Evolutionary conservation across 192 early-diverging fungal genomes (phyloP), one percentile per base, ranked within the genome.

Genomic region (Paraglomus brasilianum): DNA sequence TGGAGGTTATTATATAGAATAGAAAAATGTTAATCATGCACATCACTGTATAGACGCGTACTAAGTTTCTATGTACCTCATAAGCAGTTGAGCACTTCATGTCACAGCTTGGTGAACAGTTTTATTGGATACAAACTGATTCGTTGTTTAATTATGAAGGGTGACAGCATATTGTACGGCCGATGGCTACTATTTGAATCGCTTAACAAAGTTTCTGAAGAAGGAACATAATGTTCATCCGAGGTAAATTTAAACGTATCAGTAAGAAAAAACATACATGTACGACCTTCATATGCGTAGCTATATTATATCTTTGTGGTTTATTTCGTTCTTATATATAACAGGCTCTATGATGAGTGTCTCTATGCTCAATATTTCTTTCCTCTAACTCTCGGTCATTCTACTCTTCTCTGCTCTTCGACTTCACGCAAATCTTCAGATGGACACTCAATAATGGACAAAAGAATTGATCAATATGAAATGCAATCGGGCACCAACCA

Each of bases 151-250:
- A 38, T 38, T 53, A 17, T 56, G 6, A 69, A 81, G 91, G 71
- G 89, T 88, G 24, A 88, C 89, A 5, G 91, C 88, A 8, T 92
- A 91, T 61, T 92, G 91, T 61, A 89, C 87, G 11, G 87, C 89
- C 19, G 87, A 89, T 69, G 83, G 80, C 1, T 86, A 86, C 52
- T 72, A 82, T 69, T 57, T 82, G 22, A 73, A 75, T 44, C 57
- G 75, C 21, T 65, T 87, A 8, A 57, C 74, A 8, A 45, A 73
- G 9, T 84, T 82, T 50, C 69, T 87, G 39, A 78, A 74, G 39
- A 67, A 71, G 21, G 75, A 77, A 5, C 84, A 86, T 57, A 73
- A 77, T 48, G 84, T 83, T 15, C 58, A 77, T 8, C 82, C 88
- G 57, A 62, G 39, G 63, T 65, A 65, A 38, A 19, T 40, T 47